phyloP scores from a whole-genome alignment of 352 stramenopile species.

The Phytophthora pluvialis region DNA sequence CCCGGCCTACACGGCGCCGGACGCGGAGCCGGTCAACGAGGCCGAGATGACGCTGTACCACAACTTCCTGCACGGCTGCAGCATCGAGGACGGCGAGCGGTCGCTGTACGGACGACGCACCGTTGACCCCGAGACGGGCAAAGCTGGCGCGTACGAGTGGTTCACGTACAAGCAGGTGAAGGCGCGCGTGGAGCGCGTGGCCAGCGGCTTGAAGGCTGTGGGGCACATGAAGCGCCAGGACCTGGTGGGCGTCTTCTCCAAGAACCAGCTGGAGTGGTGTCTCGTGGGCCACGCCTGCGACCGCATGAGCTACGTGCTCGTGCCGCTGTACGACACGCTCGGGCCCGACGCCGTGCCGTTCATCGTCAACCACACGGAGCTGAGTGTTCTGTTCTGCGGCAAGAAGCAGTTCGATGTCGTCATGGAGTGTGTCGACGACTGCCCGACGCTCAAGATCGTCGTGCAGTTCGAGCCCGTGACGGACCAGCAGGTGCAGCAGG shows the following conservation, averaged over 20 bases:
- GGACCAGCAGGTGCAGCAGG: conserved; percentile 32
- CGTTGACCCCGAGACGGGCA: conserved; percentile 25
- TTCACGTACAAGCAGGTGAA: conserved; percentile 47
- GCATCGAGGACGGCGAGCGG: conserved; percentile 30
- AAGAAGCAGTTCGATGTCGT: conserved; percentile 49
- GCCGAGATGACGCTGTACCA: conserved; percentile 41
- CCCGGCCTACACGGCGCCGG: conserved; percentile 27
- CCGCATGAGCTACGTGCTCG: conserved; percentile 53
- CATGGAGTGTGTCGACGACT: conserved; percentile 38
- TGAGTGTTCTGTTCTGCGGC: conserved; percentile 54
- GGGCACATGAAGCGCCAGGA: conserved; percentile 39
- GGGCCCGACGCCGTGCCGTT: conserved; percentile 53
- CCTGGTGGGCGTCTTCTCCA: conserved; percentile 50
- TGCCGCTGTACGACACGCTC: conserved; percentile 69
- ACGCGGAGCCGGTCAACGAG: conserved; percentile 20
- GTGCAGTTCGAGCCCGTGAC: conserved; percentile 49
- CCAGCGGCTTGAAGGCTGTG: conserved; percentile 27
- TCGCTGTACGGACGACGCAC: conserved; percentile 38
- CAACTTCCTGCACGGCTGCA: conserved; percentile 37
- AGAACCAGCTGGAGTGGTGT: conserved; percentile 61
- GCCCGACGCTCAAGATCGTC: conserved; percentile 43
- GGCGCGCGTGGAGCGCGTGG: conserved; percentile 30
- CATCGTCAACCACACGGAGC: conserved; percentile 64
- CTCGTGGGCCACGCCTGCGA: conserved; percentile 48
- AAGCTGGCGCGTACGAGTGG: conserved; percentile 46